phyloP scores from a whole-genome alignment of 2,329 filamentous ascomycete genomes.

The Beauveria medogensis region DNA sequence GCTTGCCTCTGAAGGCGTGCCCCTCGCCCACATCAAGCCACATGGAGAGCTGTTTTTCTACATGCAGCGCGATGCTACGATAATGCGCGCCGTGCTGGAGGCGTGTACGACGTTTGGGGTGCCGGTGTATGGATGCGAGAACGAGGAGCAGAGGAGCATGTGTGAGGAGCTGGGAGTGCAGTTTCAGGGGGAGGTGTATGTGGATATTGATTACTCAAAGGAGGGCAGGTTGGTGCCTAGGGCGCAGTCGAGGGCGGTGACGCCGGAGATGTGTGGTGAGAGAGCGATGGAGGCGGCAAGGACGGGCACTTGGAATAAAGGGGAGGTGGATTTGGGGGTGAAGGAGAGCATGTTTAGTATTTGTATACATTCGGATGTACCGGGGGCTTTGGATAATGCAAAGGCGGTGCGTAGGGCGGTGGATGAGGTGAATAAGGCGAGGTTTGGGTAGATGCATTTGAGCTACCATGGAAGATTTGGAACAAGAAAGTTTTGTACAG shows the following conservation, averaged over 20 bases:
- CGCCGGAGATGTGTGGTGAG: conserved; percentile 12
- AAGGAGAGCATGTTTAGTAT: conserved; percentile 7
- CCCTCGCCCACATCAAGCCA: conserved; percentile 54
- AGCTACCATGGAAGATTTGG: no score
- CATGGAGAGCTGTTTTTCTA: conserved; percentile 49
- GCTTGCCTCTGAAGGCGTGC: conserved; percentile 45
- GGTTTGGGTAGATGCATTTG: background rate
- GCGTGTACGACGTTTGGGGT: conserved; percentile 21
- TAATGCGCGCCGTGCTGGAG: conserved; percentile 21
- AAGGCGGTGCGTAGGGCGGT: conserved; percentile 8
- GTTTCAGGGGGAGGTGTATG: conserved; percentile 15
- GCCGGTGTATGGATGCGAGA: conserved; percentile 20
- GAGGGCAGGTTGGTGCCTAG: conserved; percentile 12
- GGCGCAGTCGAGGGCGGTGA: conserved; percentile 10
- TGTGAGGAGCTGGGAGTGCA: conserved; percentile 16
- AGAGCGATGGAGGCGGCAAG: conserved; percentile 1
- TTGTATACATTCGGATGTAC: conserved; percentile 12
- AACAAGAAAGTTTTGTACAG: no score
- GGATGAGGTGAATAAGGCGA: conserved; percentile 3
- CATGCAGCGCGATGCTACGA: conserved; percentile 20
- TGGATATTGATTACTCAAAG: conserved; percentile 19
- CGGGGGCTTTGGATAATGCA: conserved; percentile 9
- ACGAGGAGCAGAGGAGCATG: conserved; percentile 10
- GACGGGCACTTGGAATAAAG: background rate
- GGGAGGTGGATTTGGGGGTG: background rate